phyloP scores from a whole-genome alignment of 2,329 filamentous ascomycete genomes.

The Coniosporium tulheliwenetii region DNA sequence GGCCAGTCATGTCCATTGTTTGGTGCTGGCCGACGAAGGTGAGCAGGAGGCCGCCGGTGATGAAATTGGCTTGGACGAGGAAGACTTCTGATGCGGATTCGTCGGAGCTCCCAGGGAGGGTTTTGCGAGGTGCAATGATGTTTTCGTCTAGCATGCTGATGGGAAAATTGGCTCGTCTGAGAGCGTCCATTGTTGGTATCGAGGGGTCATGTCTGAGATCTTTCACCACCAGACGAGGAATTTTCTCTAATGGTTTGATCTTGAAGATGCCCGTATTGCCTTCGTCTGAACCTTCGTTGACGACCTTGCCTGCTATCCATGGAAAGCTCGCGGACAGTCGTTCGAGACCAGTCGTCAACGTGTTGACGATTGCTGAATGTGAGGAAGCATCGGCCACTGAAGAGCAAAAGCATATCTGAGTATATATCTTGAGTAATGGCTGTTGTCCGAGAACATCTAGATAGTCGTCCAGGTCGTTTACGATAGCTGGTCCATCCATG shows the following conservation, averaged over 20 bases:
- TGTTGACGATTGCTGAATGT: constrained; percentile 12
- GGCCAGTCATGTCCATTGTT: constrained; percentile 35
- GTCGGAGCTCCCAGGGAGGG: constrained; percentile 17
- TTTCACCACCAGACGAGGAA: constrained; percentile 23
- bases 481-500: background rate
- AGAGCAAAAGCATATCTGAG: constrained; percentile 28
- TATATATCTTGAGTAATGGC: constrained; percentile 28
- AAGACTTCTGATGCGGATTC: constrained; percentile 21
- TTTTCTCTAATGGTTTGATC: constrained; percentile 20
- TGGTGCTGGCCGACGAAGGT: constrained; percentile 33
- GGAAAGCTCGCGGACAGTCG: constrained; percentile 26
- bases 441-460: constrained; percentile 29
- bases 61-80: constrained; percentile 32
- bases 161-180: constrained; percentile 26
- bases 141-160: constrained; percentile 33
- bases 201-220: constrained; percentile 23
- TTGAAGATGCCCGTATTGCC: constrained; percentile 20
- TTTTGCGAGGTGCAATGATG: constrained; percentile 25
- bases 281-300: constrained; percentile 15
- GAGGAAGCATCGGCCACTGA: constrained; percentile 10
- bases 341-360: constrained; percentile 20
- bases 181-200: constrained; percentile 21
- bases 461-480: constrained; percentile 6
- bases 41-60: constrained; percentile 33
- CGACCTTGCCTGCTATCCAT: constrained; percentile 31